Conservation (phyloP, 2,329 filamentous ascomycete species). For the Diaporthe nobilis region DNA sequence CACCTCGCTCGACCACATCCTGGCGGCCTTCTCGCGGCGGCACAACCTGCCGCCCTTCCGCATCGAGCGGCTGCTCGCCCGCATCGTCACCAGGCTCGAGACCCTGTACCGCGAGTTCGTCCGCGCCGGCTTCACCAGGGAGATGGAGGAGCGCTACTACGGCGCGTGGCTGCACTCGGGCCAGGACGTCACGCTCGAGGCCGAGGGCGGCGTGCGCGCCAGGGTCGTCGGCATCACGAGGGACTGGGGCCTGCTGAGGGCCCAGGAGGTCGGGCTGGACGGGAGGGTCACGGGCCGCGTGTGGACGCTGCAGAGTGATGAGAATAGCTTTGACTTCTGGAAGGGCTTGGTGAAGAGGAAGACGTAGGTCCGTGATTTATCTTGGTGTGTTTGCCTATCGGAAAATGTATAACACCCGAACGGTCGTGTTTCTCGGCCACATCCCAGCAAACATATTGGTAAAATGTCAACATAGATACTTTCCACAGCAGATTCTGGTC, state of each 20-base stretch:
- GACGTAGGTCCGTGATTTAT: conserved; percentile 57
- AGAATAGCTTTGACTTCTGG: conserved; percentile 99
- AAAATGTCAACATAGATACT: background rate
- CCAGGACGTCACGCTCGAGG: conserved; percentile 81
- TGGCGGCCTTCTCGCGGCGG: conserved; percentile 56
- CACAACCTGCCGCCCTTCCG: conserved; percentile 70
- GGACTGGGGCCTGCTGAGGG: conserved; percentile 91
- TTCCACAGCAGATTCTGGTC: background rate
- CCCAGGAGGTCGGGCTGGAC: conserved; percentile 83
- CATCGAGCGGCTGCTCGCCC: conserved; percentile 85
- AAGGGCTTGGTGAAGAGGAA: conserved; percentile 88
- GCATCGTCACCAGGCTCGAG: conserved; percentile 84
- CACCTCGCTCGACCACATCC: conserved; percentile 84
- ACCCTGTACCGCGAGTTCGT: conserved; percentile 82
- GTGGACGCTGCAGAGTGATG: conserved; percentile 92
- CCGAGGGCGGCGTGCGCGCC: conserved; percentile 81
- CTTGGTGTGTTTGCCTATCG: background rate
- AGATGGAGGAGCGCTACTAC: conserved; percentile 85
- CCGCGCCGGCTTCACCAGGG: conserved; percentile 78
- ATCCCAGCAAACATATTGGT: background rate
- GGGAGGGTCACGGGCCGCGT: conserved; percentile 82
- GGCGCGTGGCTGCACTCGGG: conserved; percentile 87
- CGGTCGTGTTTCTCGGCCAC: background rate
- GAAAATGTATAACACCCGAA: background rate
- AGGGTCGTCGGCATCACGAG: conserved; percentile 87